A percentile compares a stretch with the other conserved stretches of the same genome.
These are phyloP conservation scores for apple (Malus domestica) DNA, from an alignment of 306 rosid species.

Conservation along the genomic window ASM211411v1 NC_041794.1:32200001-32200500, in stretches of 20 bases:
- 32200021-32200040: neutral
- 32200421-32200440: no score
- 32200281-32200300: neutral
- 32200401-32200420: neutral
- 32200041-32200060: accelerated
- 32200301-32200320: neutral
- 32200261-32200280: neutral
- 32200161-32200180: neutral
- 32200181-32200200: no score
- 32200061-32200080: neutral
- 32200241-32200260: neutral
- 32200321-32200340: accelerated
- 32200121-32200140: no score
- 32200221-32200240: neutral
- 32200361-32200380: neutral
- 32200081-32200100: neutral
- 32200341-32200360: neutral
- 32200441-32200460: no score
- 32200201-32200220: no score
- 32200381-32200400: neutral
- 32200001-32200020: neutral
- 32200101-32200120: neutral
- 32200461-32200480: no score
- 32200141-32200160: neutral
- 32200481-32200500: no score